phyloP scores from a whole-genome alignment of 2,329 filamentous ascomycete genomes.

The Cytospora chrysosperma region DNA sequence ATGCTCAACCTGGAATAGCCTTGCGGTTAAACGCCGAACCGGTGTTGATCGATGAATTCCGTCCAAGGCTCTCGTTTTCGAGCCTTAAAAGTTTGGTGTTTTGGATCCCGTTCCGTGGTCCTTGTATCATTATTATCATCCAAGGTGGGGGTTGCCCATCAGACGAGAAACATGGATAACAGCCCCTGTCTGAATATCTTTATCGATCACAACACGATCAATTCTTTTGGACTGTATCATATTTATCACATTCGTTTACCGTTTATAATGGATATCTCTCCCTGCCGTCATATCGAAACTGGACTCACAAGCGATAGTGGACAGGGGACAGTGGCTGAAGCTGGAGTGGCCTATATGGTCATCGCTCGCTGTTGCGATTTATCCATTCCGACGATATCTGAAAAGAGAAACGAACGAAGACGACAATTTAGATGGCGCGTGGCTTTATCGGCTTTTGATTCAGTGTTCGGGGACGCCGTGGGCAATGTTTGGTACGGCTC shows the following conservation, averaged over 20 bases:
- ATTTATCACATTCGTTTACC: conserved; percentile 14
- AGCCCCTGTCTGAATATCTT: conserved; percentile 12
- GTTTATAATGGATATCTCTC: conserved; percentile 8
- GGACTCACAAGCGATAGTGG: not conserved
- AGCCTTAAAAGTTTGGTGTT: conserved; percentile 13
- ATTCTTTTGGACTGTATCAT: conserved; percentile 17
- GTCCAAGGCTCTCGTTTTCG: conserved; percentile 4
- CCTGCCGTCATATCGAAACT: not conserved
- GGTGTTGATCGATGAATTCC: not conserved
- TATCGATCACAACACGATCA: conserved; percentile 11
- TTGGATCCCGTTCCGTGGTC: conserved; percentile 6
- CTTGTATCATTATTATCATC: conserved; percentile 21
- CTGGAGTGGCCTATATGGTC: not conserved
- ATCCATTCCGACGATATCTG: not conserved
- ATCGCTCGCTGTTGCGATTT: not conserved
- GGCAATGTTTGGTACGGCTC: not conserved
- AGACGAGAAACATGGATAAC: conserved; percentile 19
- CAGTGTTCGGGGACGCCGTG: not conserved
- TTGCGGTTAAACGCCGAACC: conserved; percentile 1
- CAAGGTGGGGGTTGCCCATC: not conserved
- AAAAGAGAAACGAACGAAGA: not conserved
- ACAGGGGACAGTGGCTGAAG: not conserved
- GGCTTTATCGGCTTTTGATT: not conserved
- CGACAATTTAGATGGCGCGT: not conserved
- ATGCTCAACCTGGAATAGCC: conserved; percentile 6